Evolutionary conservation across 129 eudicot genomes (phyloP).

Genomic region (Flaveria sonorensis): DNA sequence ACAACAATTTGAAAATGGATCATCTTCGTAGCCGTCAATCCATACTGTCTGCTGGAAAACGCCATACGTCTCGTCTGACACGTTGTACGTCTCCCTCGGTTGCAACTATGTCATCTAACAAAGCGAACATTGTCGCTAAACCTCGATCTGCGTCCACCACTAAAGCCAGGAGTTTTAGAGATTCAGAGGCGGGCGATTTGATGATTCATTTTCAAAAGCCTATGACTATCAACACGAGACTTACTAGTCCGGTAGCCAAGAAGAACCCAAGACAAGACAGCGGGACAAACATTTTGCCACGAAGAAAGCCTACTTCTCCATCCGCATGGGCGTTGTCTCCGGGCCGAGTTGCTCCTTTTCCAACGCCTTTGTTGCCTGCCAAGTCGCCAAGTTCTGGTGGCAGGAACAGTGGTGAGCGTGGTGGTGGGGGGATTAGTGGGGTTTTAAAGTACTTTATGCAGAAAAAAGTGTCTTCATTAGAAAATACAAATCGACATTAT

Average conservation of each 20-base stretch:
- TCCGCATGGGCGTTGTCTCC: constrained; percentile 85
- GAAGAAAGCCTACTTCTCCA: constrained; percentile 54
- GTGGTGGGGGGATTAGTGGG: constrained; percentile 47
- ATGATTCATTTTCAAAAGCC: constrained; percentile 2
- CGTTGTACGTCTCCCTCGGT: constrained; percentile 32
- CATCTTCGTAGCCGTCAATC: constrained; percentile 21
- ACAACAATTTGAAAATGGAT: constrained; percentile 30
- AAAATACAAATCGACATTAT: constrained; percentile 48
- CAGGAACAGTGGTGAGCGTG: not conserved
- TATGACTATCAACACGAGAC: constrained; percentile 23
- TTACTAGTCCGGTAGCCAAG: constrained; percentile 19
- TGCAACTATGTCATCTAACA: constrained; percentile 7
- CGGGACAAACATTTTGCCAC: constrained; percentile 26
- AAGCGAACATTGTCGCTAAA: not conserved
- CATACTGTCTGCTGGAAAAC: constrained; percentile 8
- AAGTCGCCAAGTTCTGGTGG: constrained; percentile 44
- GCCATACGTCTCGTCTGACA: constrained; percentile 18
- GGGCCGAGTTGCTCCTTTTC: constrained; percentile 37
- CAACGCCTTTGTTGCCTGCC: constrained; percentile 33
- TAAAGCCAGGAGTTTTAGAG: constrained; percentile 14
- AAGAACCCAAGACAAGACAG: not conserved
- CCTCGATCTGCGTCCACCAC: constrained; percentile 31
- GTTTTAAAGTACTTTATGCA: constrained; percentile 69
- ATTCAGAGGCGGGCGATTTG: not conserved
- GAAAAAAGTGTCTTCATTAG: constrained; percentile 45